These are phyloP conservation scores for Miamiensis avidus DNA, from an alignment of 169 alveolate species.

Conservation along the genomic window DNA sequence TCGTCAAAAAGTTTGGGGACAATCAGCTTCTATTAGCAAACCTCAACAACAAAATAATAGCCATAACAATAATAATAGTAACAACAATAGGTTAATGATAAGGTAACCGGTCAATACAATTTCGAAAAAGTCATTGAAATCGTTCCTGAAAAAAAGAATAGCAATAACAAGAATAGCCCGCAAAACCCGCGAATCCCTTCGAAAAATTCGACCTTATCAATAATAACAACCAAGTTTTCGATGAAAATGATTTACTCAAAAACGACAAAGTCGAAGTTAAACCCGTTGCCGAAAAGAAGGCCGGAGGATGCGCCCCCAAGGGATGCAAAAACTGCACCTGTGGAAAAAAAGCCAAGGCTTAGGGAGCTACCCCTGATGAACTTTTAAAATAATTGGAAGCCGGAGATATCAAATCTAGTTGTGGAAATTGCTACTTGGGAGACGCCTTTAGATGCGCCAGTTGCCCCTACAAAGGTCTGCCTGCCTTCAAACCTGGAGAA, in stretches of 20 bases:
- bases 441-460: constrained; percentile 81
- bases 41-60: not conserved
- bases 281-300: not conserved
- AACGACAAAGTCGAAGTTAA: not conserved
- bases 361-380: constrained; percentile 24
- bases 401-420: constrained; percentile 55
- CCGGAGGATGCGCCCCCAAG: constrained; percentile 42
- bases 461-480: constrained; percentile 76
- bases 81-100: constrained; percentile 5
- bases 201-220: not conserved
- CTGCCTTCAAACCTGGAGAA: constrained; percentile 76
- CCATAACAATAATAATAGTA: not conserved
- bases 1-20: not conserved
- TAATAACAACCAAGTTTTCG: not conserved
- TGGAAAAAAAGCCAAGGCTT: constrained; percentile 66
- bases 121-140: constrained; percentile 12
- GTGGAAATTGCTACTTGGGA: constrained; percentile 76
- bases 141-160: not conserved
- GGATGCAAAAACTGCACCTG: constrained; percentile 78
- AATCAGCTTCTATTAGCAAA: constrained; percentile 12
- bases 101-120: constrained; percentile 7
- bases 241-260: constrained; percentile 14
- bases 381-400: constrained; percentile 52
- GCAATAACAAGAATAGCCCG: not conserved
- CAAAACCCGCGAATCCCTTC: constrained; percentile 13